Conservation (phyloP, 139 green algal species). For the Gonium pectorale region DNA sequence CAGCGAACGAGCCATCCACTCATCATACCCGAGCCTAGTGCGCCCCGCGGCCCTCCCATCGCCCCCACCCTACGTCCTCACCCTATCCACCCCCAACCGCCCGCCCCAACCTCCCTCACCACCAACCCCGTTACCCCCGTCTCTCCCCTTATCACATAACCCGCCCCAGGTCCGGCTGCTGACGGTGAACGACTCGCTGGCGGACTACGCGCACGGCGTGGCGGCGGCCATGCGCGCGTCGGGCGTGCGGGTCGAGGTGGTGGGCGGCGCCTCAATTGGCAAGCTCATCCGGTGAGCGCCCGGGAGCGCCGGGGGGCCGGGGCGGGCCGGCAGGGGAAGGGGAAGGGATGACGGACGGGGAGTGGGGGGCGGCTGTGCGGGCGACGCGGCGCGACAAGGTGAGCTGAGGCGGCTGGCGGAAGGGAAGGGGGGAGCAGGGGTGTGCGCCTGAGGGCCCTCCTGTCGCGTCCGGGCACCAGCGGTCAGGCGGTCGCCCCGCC, state of each 20-base stretch:
- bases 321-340: not conserved
- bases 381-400: no score
- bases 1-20: no score
- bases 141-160: conserved; percentile 2
- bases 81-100: not conserved
- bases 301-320: no score
- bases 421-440: no score
- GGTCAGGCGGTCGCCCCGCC: no score
- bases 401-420: no score
- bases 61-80: no score
- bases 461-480: no score
- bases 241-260: conserved; percentile 77
- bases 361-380: not conserved
- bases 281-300: conserved; percentile 33
- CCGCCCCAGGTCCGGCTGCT: conserved; percentile 85
- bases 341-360: not conserved
- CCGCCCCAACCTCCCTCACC: not conserved
- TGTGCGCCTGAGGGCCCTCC: no score
- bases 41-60: no score
- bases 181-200: conserved; percentile 80
- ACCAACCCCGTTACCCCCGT: not conserved
- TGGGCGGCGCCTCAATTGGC: conserved; percentile 34
- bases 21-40: no score
- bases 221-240: conserved; percentile 65
- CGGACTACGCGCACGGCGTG: conserved; percentile 77